These are phyloP conservation scores for Aspergillus funiculosus DNA, from an alignment of 495 filamentous ascomycete species.

Conservation along the genomic window DNA sequence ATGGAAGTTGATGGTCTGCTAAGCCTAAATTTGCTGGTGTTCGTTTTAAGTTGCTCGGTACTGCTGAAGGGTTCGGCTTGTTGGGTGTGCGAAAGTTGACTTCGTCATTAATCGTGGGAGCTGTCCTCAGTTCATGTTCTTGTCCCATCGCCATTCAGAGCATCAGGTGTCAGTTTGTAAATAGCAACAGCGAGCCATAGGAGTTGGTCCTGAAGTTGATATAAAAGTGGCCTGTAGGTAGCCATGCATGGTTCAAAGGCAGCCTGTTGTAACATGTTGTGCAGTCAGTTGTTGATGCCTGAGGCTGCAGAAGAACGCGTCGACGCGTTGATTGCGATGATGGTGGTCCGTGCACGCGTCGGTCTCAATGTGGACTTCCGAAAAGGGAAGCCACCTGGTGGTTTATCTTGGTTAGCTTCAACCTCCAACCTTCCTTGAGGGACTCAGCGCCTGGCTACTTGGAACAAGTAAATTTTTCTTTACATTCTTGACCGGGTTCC, in stretches of 20 bases:
- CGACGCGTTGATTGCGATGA: slow-evolving; percentile 3
- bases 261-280: background rate
- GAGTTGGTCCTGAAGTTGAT: background rate
- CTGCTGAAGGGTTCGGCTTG: slow-evolving; percentile 15
- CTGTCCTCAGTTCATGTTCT: no score
- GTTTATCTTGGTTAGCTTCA: no score
- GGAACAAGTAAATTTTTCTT: no score
- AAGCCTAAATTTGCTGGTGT: slow-evolving; percentile 12
- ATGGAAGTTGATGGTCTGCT: slow-evolving; percentile 12
- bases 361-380: background rate
- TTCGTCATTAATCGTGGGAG: slow-evolving; percentile 15
- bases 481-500: no score
- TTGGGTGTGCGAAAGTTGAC: slow-evolving; percentile 27
- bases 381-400: background rate
- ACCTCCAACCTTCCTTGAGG: no score
- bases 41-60: slow-evolving; percentile 20
- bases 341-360: slow-evolving; percentile 7
- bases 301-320: slow-evolving; percentile 8
- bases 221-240: slow-evolving; percentile 1
- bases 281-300: background rate
- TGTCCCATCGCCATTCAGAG: slow-evolving; percentile 33
- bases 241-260: background rate
- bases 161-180: background rate
- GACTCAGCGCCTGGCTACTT: no score
- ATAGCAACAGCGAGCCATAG: slow-evolving; percentile 15